Conservation (phyloP, 2,329 filamentous ascomycete species). For the Penicillium polonicum region DNA sequence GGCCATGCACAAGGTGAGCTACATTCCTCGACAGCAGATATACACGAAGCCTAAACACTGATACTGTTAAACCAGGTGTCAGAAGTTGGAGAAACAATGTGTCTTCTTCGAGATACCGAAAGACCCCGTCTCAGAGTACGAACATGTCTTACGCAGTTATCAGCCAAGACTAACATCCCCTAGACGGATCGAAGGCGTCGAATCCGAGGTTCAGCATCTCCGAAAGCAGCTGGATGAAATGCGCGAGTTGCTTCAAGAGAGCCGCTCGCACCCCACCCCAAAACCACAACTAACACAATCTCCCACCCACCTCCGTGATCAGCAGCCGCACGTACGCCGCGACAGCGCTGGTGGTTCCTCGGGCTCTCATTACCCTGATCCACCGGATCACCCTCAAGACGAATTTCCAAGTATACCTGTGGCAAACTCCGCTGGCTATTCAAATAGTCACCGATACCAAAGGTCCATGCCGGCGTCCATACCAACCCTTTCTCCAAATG, state of each 20-base stretch:
- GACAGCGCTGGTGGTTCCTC: conserved; percentile 10
- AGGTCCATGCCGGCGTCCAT: conserved; percentile 6
- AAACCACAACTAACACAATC: conserved; percentile 4
- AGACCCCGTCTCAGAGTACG: conserved; percentile 32
- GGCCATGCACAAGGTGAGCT: conserved; percentile 37
- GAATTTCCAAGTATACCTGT: not conserved
- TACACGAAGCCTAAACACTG: not conserved
- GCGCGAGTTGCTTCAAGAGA: conserved; percentile 18
- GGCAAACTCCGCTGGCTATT: not conserved
- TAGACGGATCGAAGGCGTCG: conserved; percentile 36
- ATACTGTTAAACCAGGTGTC: conserved; percentile 24
- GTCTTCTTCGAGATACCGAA: conserved; percentile 38
- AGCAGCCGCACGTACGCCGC: not conserved
- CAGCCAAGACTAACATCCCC: not conserved
- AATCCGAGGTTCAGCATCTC: conserved; percentile 33
- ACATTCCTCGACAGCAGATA: not conserved
- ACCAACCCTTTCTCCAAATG: conserved; percentile 11
- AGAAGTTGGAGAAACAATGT: conserved; percentile 37
- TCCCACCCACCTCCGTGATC: conserved; percentile 2
- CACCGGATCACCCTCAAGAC: not conserved
- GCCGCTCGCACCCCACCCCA: not conserved
- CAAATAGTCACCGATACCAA: conserved; percentile 1
- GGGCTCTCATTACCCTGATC: conserved; percentile 3
- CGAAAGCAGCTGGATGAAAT: conserved; percentile 31
- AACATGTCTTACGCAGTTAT: not conserved